Conservation (phyloP, 2,329 filamentous ascomycete genomes). For the Colletotrichum plurivorum region DNA sequence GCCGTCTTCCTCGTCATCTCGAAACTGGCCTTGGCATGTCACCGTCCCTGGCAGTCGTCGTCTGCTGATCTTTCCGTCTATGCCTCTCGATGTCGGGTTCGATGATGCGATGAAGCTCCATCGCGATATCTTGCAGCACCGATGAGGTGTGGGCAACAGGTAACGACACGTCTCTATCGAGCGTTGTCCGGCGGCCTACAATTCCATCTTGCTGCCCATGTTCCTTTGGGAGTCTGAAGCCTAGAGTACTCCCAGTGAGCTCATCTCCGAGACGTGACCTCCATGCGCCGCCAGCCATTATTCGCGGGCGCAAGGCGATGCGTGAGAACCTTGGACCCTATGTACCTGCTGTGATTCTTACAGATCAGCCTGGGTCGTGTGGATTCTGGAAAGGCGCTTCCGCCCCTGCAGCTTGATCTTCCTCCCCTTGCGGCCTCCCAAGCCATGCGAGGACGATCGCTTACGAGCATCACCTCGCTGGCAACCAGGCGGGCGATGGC, state of each 20-base stretch:
- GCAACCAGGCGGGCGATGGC: slow-evolving; percentile 27
- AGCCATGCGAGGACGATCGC: slow-evolving; percentile 18
- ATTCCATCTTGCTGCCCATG: background rate
- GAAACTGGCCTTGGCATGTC: background rate
- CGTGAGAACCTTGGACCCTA: background rate
- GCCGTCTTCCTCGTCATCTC: slow-evolving; percentile 6
- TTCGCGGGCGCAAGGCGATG: background rate
- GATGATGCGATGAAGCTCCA: background rate
- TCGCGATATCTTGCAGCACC: slow-evolving; percentile 1
- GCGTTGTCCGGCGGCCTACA: background rate
- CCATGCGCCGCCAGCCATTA: background rate
- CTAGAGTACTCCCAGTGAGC: background rate
- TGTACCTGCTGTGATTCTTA: background rate
- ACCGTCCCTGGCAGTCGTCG: background rate
- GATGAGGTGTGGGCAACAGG: background rate
- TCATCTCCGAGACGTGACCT: slow-evolving; percentile 1
- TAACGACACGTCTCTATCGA: background rate
- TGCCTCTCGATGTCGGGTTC: background rate
- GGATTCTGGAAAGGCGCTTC: background rate
- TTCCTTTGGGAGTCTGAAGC: background rate
- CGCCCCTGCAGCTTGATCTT: background rate
- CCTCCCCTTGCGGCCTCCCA: background rate
- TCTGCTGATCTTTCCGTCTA: background rate
- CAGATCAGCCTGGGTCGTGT: background rate
- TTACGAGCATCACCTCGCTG: slow-evolving; percentile 5